Evolutionary conservation across 1,139 yeast genomes (phyloP), one percentile per base, ranked within the genome.

Genomic region (Suhomyces yuchorum): DNA sequence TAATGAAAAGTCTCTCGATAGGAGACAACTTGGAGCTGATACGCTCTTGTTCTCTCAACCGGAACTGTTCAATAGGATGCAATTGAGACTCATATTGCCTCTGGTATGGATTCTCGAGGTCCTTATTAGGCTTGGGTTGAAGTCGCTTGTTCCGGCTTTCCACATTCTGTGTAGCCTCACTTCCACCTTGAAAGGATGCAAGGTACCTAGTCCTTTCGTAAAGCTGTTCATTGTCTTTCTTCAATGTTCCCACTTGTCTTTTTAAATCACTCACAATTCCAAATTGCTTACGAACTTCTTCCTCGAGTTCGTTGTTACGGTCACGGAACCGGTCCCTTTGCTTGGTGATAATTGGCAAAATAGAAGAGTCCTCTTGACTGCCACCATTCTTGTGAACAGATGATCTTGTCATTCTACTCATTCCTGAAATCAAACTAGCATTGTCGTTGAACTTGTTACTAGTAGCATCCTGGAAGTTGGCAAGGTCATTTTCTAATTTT

Each of bases 291-390:
- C 88, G 83, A 41, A 85, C 62, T 57, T 90, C 96, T 47, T 87
- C 87, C 63, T 93, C 98, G 44, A 93, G 75, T 61, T 90, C 97
- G 47, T 79, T 80, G 58, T 87, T 90, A 49, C 92, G 78, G 26
- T 82, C 80, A 57, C 96, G 82, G 73, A 92, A 91, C 54, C 98
- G 75, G 65, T 93, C 98, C 65, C 99, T 81, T 68, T 93, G 99
- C 60, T 93, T 92, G 19, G 97, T 91, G 28, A 93, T 83, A 45
- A 93, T 90, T 0, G 96, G 96, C 41, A 93, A 69, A 37, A 93
- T 85, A 0, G 90, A 78, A 6, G 73, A 62, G 37, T 78, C 70
- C 44, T 68, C 75, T 12, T 60, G 43, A 11, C 26, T 24, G 8
- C 48, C 42, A 14, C 42, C 48, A 15, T 41, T 41, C 26, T 46